Percentiles rank a stretch among this genome's conserved stretches.
Conservation (phyloP, 768 basidiomycete species). For the Auriscalpium orientale region DNA sequence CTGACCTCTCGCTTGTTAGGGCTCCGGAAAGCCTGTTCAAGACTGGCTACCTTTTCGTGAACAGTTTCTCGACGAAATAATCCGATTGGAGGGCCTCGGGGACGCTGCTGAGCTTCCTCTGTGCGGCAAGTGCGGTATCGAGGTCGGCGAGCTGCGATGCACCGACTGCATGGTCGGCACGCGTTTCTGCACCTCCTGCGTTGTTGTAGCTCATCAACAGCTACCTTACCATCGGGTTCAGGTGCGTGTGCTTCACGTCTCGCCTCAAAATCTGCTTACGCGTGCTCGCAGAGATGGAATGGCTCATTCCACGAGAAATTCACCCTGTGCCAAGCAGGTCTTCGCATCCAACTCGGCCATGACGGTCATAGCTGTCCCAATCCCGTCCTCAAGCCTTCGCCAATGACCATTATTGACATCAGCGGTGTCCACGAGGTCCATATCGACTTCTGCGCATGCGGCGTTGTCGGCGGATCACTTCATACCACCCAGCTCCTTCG, state of each 20-base stretch:
- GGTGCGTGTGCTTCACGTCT: not conserved
- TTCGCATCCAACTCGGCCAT: not conserved
- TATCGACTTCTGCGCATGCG: not conserved
- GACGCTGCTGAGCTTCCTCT: too few species aligned
- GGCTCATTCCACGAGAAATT: not conserved
- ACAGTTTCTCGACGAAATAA: too few species aligned
- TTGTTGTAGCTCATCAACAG: not conserved
- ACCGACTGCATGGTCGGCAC: not conserved
- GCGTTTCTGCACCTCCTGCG: not conserved
- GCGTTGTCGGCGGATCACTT: not conserved
- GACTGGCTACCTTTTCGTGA: too few species aligned
- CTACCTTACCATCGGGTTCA: not conserved
- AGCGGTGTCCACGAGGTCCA: not conserved
- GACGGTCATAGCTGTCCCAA: not conserved
- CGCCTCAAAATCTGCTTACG: not conserved
- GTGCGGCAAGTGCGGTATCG: too few species aligned
- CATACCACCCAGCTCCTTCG: slow-evolving; percentile 1
- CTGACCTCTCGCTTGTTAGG: too few species aligned
- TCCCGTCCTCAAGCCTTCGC: not conserved
- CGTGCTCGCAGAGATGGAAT: not conserved
- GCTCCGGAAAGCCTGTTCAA: too few species aligned
- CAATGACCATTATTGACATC: not conserved
- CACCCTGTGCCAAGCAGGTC: not conserved
- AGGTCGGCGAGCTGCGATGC: not conserved
- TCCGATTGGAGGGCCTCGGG: too few species aligned